These are phyloP conservation scores for Gossypium turneri DNA, from an alignment of 345 rosid genomes.

Conservation along the genomic window DNA sequence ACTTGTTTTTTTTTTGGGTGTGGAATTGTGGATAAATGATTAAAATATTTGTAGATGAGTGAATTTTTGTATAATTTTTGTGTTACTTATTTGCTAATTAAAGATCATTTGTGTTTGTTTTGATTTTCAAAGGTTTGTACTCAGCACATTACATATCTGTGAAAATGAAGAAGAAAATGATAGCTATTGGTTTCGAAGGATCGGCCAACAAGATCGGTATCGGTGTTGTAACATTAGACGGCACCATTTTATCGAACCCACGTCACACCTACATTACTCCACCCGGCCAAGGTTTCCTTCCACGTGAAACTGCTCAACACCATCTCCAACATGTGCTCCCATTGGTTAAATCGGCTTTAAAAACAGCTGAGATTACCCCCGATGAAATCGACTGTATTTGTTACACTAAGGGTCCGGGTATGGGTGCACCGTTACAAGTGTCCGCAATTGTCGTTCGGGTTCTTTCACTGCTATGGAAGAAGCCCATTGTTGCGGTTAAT, in stretches of 20 bases:
- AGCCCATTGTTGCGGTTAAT: slow-evolving; percentile 79
- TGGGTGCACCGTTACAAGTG: slow-evolving; percentile 94
- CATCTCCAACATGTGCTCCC: slow-evolving; percentile 84
- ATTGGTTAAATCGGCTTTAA: slow-evolving; percentile 63
- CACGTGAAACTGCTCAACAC: slow-evolving; percentile 91
- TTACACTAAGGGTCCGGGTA: slow-evolving; percentile 93
- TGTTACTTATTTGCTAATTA: not conserved
- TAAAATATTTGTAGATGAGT: not conserved
- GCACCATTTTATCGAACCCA: slow-evolving; percentile 82
- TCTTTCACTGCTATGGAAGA: slow-evolving; percentile 88
- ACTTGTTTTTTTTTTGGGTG: not conserved
- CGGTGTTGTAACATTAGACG: slow-evolving; percentile 80
- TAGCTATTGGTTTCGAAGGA: slow-evolving; percentile 89
- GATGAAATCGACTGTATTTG: slow-evolving; percentile 84
- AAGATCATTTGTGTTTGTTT: not conserved
- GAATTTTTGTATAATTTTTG: not conserved
- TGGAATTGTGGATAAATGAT: not conserved
- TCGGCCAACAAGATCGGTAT: slow-evolving; percentile 94
- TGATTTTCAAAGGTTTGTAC: not conserved
- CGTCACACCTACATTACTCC: slow-evolving; percentile 95
- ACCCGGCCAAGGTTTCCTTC: slow-evolving; percentile 96
- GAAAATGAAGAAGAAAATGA: slow-evolving; percentile 55
- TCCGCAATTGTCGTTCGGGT: slow-evolving; percentile 71
- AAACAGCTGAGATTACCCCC: slow-evolving; percentile 55
- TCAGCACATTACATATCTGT: not conserved